Evolutionary conservation across 2,329 filamentous ascomycete genomes (phyloP).

Genomic region (Grosmannia serpens): DNA sequence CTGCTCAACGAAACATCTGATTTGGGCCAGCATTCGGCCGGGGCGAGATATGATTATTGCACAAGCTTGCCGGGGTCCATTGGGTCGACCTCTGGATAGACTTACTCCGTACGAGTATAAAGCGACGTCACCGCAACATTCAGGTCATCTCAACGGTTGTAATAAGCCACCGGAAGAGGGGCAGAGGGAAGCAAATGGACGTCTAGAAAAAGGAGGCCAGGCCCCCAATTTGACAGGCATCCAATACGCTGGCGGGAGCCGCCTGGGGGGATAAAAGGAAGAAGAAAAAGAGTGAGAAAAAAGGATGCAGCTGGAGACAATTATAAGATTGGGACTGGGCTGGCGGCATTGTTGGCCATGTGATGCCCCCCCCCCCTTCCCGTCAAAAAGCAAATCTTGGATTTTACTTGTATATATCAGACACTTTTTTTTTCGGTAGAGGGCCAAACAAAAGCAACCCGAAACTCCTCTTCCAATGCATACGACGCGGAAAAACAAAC

Average conservation of each 20-base stretch:
- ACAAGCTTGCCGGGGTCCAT: too few relatives aligned
- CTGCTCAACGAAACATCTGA: neutral
- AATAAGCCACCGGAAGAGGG: neutral
- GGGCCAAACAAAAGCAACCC: constrained; percentile 5
- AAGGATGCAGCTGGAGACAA: too few relatives aligned
- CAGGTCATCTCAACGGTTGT: too few relatives aligned
- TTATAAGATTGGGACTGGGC: too few relatives aligned
- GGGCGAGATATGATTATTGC: neutral
- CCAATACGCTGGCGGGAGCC: neutral
- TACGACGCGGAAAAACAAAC: neutral
- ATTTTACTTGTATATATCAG: neutral
- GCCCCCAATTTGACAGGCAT: neutral
- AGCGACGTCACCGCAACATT: too few relatives aligned
- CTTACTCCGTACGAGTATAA: too few relatives aligned
- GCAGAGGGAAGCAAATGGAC: neutral
- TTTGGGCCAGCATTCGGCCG: neutral
- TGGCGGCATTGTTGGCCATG: too few relatives aligned
- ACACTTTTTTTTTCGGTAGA: neutral
- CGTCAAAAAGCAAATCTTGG: neutral
- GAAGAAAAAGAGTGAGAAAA: too few relatives aligned
- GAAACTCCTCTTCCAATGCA: constrained; percentile 2
- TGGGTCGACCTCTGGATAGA: too few relatives aligned
- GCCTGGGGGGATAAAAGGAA: too few relatives aligned
- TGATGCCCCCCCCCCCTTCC: too few relatives aligned
- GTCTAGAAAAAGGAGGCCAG: neutral